Conservation (phyloP, 768 basidiomycete genomes). For the Rhizopogon vesiculosus region DNA sequence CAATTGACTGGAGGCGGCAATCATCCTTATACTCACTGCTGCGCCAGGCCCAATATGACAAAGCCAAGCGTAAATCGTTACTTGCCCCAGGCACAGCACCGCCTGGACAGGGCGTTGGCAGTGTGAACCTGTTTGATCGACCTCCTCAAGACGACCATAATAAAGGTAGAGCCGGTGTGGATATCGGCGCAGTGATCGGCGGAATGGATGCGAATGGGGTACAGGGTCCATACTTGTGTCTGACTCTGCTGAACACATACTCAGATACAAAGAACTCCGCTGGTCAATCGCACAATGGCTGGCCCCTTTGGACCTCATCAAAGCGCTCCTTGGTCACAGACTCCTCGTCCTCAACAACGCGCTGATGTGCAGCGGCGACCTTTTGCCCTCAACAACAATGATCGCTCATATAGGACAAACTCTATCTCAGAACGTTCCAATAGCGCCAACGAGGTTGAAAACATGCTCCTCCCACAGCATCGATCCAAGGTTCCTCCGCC, state of each 20-base stretch:
- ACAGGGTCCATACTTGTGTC: slow-evolving; percentile 1
- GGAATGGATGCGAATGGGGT: slow-evolving; percentile 68
- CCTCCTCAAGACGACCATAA: slow-evolving; percentile 15
- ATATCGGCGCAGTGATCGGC: slow-evolving; percentile 52
- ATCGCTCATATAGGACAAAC: slow-evolving; percentile 40
- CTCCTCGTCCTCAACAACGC: slow-evolving; percentile 14
- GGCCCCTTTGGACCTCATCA: slow-evolving; percentile 28
- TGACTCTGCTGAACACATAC: slow-evolving; percentile 2
- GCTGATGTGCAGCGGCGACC: slow-evolving; percentile 39
- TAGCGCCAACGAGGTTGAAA: slow-evolving; percentile 72
- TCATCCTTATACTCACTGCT: not conserved
- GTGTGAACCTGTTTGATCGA: slow-evolving; percentile 12
- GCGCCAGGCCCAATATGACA: slow-evolving; percentile 70
- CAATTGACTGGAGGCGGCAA: not conserved
- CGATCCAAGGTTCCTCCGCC: slow-evolving; percentile 15
- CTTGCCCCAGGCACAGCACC: slow-evolving; percentile 39
- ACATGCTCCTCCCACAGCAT: slow-evolving; percentile 39
- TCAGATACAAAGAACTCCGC: slow-evolving; percentile 69
- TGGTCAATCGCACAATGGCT: slow-evolving; percentile 43
- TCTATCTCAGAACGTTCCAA: slow-evolving; percentile 56
- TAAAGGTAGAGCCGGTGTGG: slow-evolving; percentile 27
- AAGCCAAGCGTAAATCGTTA: slow-evolving; percentile 76
- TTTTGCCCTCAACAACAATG: slow-evolving; percentile 23
- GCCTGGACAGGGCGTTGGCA: slow-evolving; percentile 12
- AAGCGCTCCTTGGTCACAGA: slow-evolving; percentile 26